Conservation (phyloP, 257 asterid species). For the Nicotiana paniculata region DNA sequence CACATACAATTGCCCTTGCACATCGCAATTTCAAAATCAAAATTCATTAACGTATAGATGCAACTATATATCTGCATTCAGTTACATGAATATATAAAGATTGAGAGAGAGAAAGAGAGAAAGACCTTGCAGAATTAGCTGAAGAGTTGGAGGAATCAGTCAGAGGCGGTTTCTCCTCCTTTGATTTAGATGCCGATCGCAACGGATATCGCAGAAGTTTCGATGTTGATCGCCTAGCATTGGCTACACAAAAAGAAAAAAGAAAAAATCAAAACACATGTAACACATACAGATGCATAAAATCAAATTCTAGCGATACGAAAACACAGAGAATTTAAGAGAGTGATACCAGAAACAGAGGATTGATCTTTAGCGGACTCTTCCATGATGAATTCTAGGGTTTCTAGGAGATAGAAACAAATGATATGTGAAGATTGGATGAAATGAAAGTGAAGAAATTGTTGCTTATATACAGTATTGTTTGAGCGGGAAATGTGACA, state of each 20-base stretch:
- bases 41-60: neutral
- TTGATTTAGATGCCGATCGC: constrained; percentile 56
- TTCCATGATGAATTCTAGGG: constrained; percentile 37
- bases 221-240: constrained; percentile 44
- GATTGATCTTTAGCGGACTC: constrained; percentile 48
- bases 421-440: neutral
- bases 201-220: constrained; percentile 84
- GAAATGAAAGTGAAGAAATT: neutral
- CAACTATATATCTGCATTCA: too few species aligned
- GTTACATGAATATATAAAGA: neutral
- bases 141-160: constrained; percentile 52
- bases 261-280: neutral
- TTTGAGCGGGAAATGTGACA: constrained; percentile 11
- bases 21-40: neutral
- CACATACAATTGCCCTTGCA: neutral
- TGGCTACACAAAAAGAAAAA: neutral
- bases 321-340: neutral
- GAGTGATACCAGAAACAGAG: constrained; percentile 48
- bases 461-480: neutral
- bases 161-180: constrained; percentile 60
- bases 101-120: neutral
- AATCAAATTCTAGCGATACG: neutral
- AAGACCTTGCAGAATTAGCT: constrained; percentile 35
- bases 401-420: neutral
- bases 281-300: neutral